Conservation (phyloP, 1,284 basidiomycete genomes). For the Ganoderma lingzhi region DNA sequence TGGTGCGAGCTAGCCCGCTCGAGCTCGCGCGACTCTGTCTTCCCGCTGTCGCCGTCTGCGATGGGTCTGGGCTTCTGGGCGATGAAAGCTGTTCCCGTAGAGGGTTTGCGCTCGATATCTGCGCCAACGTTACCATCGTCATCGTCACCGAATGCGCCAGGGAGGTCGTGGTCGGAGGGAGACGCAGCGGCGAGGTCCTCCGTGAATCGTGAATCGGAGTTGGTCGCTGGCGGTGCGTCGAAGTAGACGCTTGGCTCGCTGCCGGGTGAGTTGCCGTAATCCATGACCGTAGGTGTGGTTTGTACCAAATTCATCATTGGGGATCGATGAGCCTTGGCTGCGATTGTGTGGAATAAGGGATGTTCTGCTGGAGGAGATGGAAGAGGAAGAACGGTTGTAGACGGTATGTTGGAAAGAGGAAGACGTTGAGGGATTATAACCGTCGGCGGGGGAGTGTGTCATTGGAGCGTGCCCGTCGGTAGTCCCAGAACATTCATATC, state of each 20-base stretch:
- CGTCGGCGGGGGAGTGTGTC: constrained; percentile 22
- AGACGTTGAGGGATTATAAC: background rate
- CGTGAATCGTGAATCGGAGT: constrained; percentile 13
- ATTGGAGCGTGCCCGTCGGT: constrained; percentile 23
- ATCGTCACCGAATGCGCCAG: constrained; percentile 20
- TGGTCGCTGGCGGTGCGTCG: constrained; percentile 46
- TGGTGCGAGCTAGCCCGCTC: constrained; percentile 11
- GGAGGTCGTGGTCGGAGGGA: constrained; percentile 10
- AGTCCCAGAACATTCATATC: background rate
- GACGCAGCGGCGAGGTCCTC: background rate
- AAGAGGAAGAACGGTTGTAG: background rate
- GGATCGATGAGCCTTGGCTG: background rate
- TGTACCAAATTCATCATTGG: constrained; percentile 6
- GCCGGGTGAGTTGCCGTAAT: constrained; percentile 26
- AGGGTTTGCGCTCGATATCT: constrained; percentile 13
- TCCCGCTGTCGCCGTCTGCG: constrained; percentile 16
- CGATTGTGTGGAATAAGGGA: background rate
- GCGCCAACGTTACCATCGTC: constrained; percentile 5
- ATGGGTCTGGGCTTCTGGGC: constrained; percentile 15
- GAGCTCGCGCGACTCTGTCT: background rate
- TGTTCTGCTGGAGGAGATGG: background rate
- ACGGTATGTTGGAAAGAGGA: background rate
- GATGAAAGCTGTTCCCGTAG: constrained; percentile 15
- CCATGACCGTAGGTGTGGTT: constrained; percentile 20
- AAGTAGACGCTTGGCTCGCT: constrained; percentile 50